Percentiles rank a stretch among this genome's conserved stretches.
Conservation (phyloP, 1,284 basidiomycete genomes). For the Meira nashicola region DNA sequence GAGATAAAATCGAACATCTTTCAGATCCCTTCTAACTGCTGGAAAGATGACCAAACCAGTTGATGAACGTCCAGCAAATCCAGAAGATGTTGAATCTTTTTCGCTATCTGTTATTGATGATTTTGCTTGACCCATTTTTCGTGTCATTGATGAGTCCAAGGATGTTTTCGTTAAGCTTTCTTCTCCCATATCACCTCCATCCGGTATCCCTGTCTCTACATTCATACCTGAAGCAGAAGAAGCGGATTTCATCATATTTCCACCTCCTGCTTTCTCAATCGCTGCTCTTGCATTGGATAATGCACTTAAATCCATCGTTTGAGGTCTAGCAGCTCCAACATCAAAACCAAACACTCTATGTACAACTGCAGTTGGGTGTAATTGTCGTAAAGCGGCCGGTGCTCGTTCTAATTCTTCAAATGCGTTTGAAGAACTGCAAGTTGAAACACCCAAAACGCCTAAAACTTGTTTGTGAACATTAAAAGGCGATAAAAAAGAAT, state of each 20-base stretch:
- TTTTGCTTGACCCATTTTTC: background rate
- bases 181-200: background rate
- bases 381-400: slow-evolving; percentile 29
- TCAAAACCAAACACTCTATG: slow-evolving; percentile 50
- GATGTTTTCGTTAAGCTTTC: background rate
- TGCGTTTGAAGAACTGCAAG: slow-evolving; percentile 18
- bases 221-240: no score
- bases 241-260: background rate
- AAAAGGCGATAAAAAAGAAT: slow-evolving; percentile 48
- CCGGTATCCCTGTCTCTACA: background rate
- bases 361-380: slow-evolving; percentile 43
- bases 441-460: slow-evolving; percentile 41
- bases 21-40: slow-evolving; percentile 43
- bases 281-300: slow-evolving; percentile 26
- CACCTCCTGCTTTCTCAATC: slow-evolving; percentile 14
- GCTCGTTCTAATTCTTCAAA: slow-evolving; percentile 25
- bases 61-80: slow-evolving; percentile 32
- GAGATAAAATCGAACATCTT: slow-evolving; percentile 49
- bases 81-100: slow-evolving; percentile 13
- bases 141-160: background rate
- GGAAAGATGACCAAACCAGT: slow-evolving; percentile 47
- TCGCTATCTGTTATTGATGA: background rate
- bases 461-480: slow-evolving; percentile 45
- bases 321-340: slow-evolving; percentile 25
- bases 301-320: slow-evolving; percentile 33